Evolutionary conservation across 1,284 basidiomycete species (phyloP).

Genomic region (Phaffia rhodozyma): DNA sequence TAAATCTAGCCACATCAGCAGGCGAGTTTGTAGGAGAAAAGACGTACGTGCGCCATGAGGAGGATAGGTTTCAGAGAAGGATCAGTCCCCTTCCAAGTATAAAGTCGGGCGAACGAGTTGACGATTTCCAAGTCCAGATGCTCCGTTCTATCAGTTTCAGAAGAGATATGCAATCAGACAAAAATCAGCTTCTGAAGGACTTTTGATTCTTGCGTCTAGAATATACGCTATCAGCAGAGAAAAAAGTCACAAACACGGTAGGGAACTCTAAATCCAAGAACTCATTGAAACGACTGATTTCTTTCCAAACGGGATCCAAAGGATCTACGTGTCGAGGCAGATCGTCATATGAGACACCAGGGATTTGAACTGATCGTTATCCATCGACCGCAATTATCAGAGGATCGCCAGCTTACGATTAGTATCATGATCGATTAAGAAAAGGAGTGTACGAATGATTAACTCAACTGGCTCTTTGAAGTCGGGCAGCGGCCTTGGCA

Average conservation of each 20-base stretch:
- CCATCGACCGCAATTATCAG: neutral
- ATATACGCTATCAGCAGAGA: neutral
- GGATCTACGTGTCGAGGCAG: slow-evolving; percentile 27
- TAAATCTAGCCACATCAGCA: neutral
- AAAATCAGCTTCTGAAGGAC: neutral
- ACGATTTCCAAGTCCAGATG: slow-evolving; percentile 34
- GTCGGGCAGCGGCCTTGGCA: slow-evolving; percentile 27
- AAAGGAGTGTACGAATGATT: too few relatives aligned
- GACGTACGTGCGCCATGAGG: slow-evolving; percentile 36
- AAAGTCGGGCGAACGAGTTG: slow-evolving; percentile 36
- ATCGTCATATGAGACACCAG: slow-evolving; percentile 37
- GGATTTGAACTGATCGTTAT: slow-evolving; percentile 13
- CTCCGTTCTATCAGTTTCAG: slow-evolving; percentile 23
- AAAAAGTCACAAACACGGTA: slow-evolving; percentile 20
- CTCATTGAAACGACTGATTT: slow-evolving; percentile 31
- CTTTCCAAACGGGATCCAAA: slow-evolving; percentile 31
- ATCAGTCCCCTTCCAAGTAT: slow-evolving; percentile 36
- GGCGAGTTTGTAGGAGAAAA: neutral
- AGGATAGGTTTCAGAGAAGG: slow-evolving; percentile 24
- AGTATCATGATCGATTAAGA: neutral
- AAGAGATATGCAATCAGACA: neutral
- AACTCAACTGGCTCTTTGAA: slow-evolving; percentile 24
- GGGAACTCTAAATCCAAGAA: slow-evolving; percentile 37
- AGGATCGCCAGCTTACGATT: too few relatives aligned
- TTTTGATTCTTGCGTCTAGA: neutral